Evolutionary conservation across 2,329 filamentous ascomycete species (phyloP), one percentile per base, ranked within the genome.

Genomic region (Ustulina deusta): DNA sequence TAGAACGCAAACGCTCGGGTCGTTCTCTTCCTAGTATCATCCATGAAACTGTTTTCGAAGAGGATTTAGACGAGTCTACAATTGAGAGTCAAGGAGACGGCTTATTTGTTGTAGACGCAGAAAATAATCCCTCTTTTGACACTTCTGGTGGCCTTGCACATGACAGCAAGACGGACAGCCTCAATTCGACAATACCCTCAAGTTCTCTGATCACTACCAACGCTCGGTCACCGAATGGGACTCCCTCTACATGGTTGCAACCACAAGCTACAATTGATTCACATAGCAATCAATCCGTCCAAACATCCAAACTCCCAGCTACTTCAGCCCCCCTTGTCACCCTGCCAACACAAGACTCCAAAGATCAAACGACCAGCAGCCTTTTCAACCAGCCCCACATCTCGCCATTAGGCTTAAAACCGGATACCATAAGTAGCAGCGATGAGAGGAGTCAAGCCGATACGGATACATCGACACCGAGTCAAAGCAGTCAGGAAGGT

Each of bases 1-100:
- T 91, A 7, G 89, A 91, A 76, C 80, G 80, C 56, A 91, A 91
- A 75, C 86, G 89, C 29, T 83, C 83, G 6, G 77, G 78, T 11
- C 81, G 81, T 54, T 78, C 85, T 11, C 79, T 91, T 2, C 83
- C 87, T 2, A 80, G 86, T 29, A 79, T 89, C 25, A 87, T 91
- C 34, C 86, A 87, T 71, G 78, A 80, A 38, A 89, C 86, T 1
- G 79, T 89, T 11, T 87, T 80, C 57, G 83, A 72, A 71, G 64
- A 68, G 40, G 32, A 63, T 60, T 15, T 57, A 2, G 42, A 36
- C n/a, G 44, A 68, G 3, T 55, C 61, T 27, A 52, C 29, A 13
- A 38, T 20, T 6, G 17, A 25, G 6, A 57, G 32, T 15, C 51
- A 69, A 17, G 66, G 72, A 25, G 74, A 76, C 6, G 74, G 74